Percentiles rank a stretch among this genome's conserved stretches.
Evolutionary conservation across 805 yeast genomes (phyloP).

Genomic region (Pichia manshurica): DNA sequence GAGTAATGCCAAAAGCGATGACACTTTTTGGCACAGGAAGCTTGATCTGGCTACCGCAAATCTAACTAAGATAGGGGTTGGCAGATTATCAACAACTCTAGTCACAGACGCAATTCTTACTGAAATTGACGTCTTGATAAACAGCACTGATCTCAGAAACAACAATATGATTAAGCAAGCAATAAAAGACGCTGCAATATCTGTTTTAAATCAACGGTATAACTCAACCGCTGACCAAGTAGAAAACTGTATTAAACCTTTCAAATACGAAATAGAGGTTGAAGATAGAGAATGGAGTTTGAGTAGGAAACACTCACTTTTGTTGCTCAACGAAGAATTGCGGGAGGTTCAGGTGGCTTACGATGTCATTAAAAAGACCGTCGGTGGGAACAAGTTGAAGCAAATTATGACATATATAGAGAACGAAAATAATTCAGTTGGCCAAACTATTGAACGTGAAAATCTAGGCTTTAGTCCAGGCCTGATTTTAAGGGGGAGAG

Average conservation of each 20-base stretch:
- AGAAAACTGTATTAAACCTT: slow-evolving; percentile 96
- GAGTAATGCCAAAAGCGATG: slow-evolving; percentile 53
- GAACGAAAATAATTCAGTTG: slow-evolving; percentile 35
- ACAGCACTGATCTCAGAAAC: slow-evolving; percentile 66
- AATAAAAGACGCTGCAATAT: slow-evolving; percentile 77
- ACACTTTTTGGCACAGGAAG: slow-evolving; percentile 81
- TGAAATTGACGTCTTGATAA: slow-evolving; percentile 71
- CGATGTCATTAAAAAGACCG: slow-evolving; percentile 51
- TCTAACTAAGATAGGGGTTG: slow-evolving; percentile 88
- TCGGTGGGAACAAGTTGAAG: slow-evolving; percentile 78
- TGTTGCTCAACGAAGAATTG: slow-evolving; percentile 74
- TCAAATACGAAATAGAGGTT: slow-evolving; percentile 92
- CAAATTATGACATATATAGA: slow-evolving; percentile 76
- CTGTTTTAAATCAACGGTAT: slow-evolving; percentile 71
- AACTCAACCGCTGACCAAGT: slow-evolving; percentile 97
- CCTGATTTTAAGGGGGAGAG: slow-evolving; percentile 70
- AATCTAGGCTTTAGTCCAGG: slow-evolving; percentile 80
- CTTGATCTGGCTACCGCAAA: slow-evolving; percentile 78
- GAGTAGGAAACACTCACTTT: slow-evolving; percentile 73
- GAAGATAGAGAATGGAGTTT: slow-evolving; percentile 91
- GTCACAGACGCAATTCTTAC: slow-evolving; percentile 74
- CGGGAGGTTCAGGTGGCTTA: slow-evolving; percentile 70
- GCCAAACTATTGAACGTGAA: slow-evolving; percentile 49
- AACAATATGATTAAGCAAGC: slow-evolving; percentile 84
- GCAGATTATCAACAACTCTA: slow-evolving; percentile 78